Percentiles rank a stretch among this genome's conserved stretches.
phyloP scores from a whole-genome alignment of 768 basidiomycete genomes.

The Tubosaeta sp. region DNA sequence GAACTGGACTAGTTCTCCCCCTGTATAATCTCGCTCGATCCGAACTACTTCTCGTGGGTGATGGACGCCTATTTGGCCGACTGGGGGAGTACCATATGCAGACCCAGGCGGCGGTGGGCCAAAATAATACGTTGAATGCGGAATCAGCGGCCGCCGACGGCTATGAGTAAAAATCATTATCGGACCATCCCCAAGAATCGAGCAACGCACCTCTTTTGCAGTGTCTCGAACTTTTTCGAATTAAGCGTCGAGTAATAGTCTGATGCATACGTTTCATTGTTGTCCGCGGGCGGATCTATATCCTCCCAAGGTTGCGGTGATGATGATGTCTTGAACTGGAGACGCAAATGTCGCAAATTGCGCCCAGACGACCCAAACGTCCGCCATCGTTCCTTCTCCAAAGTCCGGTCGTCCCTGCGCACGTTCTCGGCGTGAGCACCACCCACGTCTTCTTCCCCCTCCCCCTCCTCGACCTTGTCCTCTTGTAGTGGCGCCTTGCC shows the following conservation, averaged over 20 bases:
- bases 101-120: conserved; percentile 74
- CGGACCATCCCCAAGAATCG: background rate
- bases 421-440: conserved; percentile 12
- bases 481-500: conserved; percentile 11
- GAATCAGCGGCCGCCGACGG: conserved; percentile 48
- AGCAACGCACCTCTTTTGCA: conserved; percentile 38
- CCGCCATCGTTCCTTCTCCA: conserved; percentile 27
- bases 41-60: conserved; percentile 90
- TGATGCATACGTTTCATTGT: conserved; percentile 27
- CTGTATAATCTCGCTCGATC: conserved; percentile 87
- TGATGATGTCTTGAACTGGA: conserved; percentile 45
- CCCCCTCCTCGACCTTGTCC: conserved; percentile 1
- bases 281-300: conserved; percentile 44
- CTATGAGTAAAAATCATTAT: conserved; percentile 6
- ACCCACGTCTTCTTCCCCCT: conserved; percentile 12
- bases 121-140: conserved; percentile 80
- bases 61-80: conserved; percentile 84
- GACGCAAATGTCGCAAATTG: conserved; percentile 41
- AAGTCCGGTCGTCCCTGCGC: conserved; percentile 3
- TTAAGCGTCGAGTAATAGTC: conserved; percentile 42
- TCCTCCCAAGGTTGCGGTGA: conserved; percentile 70
- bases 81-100: conserved; percentile 74
- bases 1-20: conserved; percentile 90
- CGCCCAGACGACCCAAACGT: conserved; percentile 20
- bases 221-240: conserved; percentile 40